Percentiles rank a stretch among this genome's conserved stretches.
These are phyloP conservation scores for Phtheirospermum japonicum DNA, from an alignment of 257 asterid genomes.

Conservation along the genomic window DNA sequence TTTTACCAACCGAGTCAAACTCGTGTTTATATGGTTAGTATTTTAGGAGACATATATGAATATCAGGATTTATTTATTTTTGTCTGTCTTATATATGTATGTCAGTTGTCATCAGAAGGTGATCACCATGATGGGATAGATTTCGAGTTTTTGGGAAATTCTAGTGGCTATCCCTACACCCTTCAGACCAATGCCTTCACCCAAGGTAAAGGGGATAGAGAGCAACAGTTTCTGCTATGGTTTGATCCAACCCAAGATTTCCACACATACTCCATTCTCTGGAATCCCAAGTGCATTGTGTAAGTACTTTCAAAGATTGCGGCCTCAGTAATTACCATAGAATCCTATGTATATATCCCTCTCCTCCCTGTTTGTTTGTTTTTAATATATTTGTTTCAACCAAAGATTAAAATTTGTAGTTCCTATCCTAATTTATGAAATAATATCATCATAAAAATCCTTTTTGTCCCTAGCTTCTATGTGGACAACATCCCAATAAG, in stretches of 20 bases:
- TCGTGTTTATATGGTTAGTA: too few species aligned
- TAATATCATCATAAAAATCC: too few species aligned
- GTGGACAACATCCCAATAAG: slow-evolving; percentile 63
- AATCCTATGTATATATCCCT: too few species aligned
- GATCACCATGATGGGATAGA: slow-evolving; percentile 64
- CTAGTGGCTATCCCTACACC: slow-evolving; percentile 70
- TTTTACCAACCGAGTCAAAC: too few species aligned
- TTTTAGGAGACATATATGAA: too few species aligned
- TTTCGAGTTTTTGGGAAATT: slow-evolving; percentile 68
- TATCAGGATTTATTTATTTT: too few species aligned
- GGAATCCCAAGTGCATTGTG: slow-evolving; percentile 71
- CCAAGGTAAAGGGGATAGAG: slow-evolving; percentile 67
- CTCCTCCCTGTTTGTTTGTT: too few species aligned
- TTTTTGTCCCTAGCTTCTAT: slow-evolving; percentile 65
- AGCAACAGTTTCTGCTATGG: slow-evolving; percentile 73
- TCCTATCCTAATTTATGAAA: too few species aligned
- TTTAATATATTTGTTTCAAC: too few species aligned
- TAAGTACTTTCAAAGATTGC: slow-evolving; percentile 31
- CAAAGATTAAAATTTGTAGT: too few species aligned
- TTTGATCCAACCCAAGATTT: slow-evolving; percentile 74
- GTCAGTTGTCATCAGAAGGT: slow-evolving; percentile 67
- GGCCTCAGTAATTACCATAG: too few species aligned
- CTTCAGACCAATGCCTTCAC: slow-evolving; percentile 69
- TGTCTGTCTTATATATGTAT: too few species aligned
- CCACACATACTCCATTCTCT: slow-evolving; percentile 70